A percentile compares a stretch with the other conserved stretches of the same genome.
These are phyloP conservation scores for Paramecium bursaria DNA, from an alignment of 73 alveolate species.

Conservation along the genomic window DNA sequence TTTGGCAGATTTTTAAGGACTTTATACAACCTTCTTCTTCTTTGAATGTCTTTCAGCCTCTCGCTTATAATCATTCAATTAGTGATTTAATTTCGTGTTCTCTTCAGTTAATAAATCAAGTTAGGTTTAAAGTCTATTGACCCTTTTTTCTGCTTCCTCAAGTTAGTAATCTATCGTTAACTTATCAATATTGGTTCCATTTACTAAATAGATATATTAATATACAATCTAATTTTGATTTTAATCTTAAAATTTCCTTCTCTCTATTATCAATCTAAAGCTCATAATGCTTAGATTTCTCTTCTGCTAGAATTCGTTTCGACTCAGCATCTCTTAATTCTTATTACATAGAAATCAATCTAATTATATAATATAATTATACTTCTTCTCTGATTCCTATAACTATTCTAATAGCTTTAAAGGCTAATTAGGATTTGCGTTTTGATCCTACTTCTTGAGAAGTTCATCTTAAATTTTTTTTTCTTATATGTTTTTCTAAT, in stretches of 20 bases:
- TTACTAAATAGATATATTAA: not conserved
- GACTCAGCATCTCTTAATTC: conserved; percentile 66
- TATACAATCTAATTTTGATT: conserved; percentile 63
- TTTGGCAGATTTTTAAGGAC: conserved; percentile 44
- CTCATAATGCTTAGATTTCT: conserved; percentile 59
- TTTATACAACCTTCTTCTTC: not conserved
- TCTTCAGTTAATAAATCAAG: conserved; percentile 68
- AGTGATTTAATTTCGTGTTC: conserved; percentile 63
- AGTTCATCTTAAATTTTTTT: conserved; percentile 73
- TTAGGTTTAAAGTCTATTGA: conserved; percentile 54
- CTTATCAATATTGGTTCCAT: conserved; percentile 65
- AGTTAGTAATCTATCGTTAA: conserved; percentile 56
- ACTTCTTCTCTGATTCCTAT: conserved; percentile 45
- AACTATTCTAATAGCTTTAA: conserved; percentile 23
- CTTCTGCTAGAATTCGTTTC: conserved; percentile 24
- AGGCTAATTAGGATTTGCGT: conserved; percentile 34
- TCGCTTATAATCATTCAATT: conserved; percentile 15
- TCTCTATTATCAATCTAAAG: conserved; percentile 66
- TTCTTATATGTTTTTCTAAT: conserved; percentile 65
- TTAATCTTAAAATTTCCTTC: conserved; percentile 62
- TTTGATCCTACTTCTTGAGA: conserved; percentile 27
- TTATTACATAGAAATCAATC: conserved; percentile 9
- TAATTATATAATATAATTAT: not conserved
- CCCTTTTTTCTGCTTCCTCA: conserved; percentile 41
- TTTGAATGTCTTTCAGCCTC: not conserved